These are phyloP conservation scores for Mycena sanguinolenta DNA, from an alignment of 768 basidiomycete genomes.

Conservation along the genomic window DNA sequence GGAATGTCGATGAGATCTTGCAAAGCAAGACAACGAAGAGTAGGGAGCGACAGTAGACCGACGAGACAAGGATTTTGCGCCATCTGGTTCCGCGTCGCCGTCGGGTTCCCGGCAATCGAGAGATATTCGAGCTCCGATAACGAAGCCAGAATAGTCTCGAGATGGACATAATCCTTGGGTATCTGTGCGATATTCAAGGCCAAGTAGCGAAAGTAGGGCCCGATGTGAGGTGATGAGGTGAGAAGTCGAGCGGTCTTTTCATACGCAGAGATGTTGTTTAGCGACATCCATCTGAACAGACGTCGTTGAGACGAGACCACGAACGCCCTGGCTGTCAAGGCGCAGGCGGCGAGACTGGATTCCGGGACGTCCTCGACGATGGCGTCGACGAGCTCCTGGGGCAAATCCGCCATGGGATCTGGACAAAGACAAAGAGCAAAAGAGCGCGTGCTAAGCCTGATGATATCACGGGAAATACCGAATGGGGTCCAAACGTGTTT, in stretches of 20 bases:
- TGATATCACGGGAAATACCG: no score
- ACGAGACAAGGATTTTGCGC: conserved; percentile 11
- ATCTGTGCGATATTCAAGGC: background rate
- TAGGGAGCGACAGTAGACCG: background rate
- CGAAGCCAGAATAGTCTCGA: conserved; percentile 1
- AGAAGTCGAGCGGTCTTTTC: conserved; percentile 2
- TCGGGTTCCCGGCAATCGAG: background rate
- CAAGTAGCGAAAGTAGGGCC: conserved; percentile 7
- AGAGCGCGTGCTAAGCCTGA: no score
- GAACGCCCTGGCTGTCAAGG: conserved; percentile 5
- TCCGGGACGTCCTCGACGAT: conserved; percentile 9
- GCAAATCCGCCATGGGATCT: background rate
- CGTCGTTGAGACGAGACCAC: conserved; percentile 17
- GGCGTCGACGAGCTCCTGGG: conserved; percentile 24
- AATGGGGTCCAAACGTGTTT: no score
- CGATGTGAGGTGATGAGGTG: conserved; percentile 18
- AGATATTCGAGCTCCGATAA: conserved; percentile 12
- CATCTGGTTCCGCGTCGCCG: background rate
- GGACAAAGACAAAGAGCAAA: no score
- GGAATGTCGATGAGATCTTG: background rate
- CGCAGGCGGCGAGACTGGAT: conserved; percentile 13
- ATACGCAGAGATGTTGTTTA: background rate
- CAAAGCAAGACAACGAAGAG: conserved; percentile 3
- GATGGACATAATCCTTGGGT: background rate
- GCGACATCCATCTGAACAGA: conserved; percentile 11